A percentile compares a stretch with the other conserved stretches of the same genome.
These are phyloP conservation scores for Suhomyces xylopsoci DNA, from an alignment of 805 yeast species.

Conservation along the genomic window DNA sequence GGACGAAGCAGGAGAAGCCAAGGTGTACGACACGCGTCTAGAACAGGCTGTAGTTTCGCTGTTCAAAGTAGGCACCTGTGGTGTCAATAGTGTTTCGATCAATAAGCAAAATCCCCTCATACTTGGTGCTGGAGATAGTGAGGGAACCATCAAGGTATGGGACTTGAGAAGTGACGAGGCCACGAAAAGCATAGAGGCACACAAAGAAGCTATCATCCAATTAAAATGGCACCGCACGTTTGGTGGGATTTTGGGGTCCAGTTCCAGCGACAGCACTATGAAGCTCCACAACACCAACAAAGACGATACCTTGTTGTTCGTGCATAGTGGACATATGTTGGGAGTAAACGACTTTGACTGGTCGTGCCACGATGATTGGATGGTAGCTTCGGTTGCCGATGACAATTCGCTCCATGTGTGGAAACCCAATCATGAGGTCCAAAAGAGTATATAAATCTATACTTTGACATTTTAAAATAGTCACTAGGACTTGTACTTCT, in stretches of 20 bases:
- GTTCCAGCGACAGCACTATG: slow-evolving; percentile 63
- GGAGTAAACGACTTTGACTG: slow-evolving; percentile 83
- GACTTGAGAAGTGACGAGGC: slow-evolving; percentile 51
- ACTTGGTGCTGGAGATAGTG: slow-evolving; percentile 65
- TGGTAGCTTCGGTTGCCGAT: slow-evolving; percentile 74
- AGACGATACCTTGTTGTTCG: slow-evolving; percentile 45
- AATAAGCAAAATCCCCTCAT: slow-evolving; percentile 55
- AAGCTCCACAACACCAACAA: slow-evolving; percentile 54
- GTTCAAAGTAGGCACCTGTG: slow-evolving; percentile 17
- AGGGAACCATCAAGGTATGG: slow-evolving; percentile 57
- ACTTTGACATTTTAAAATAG: not conserved
- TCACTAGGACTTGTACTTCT: not conserved
- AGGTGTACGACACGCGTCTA: slow-evolving; percentile 53
- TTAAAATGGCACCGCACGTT: slow-evolving; percentile 69
- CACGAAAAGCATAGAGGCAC: slow-evolving; percentile 28
- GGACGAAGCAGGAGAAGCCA: slow-evolving; percentile 58
- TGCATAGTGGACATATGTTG: slow-evolving; percentile 84
- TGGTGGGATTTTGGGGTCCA: slow-evolving; percentile 56
- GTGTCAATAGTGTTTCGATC: slow-evolving; percentile 58
- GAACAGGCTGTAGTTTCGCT: slow-evolving; percentile 1
- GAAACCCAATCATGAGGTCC: slow-evolving; percentile 49
- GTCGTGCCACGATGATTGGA: slow-evolving; percentile 70
- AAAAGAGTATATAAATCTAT: not conserved
- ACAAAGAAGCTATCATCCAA: slow-evolving; percentile 57
- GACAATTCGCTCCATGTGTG: slow-evolving; percentile 88